These are phyloP conservation scores for Alternaria postmessia DNA, from an alignment of 2,329 filamentous ascomycete genomes.

Conservation along the genomic window DNA sequence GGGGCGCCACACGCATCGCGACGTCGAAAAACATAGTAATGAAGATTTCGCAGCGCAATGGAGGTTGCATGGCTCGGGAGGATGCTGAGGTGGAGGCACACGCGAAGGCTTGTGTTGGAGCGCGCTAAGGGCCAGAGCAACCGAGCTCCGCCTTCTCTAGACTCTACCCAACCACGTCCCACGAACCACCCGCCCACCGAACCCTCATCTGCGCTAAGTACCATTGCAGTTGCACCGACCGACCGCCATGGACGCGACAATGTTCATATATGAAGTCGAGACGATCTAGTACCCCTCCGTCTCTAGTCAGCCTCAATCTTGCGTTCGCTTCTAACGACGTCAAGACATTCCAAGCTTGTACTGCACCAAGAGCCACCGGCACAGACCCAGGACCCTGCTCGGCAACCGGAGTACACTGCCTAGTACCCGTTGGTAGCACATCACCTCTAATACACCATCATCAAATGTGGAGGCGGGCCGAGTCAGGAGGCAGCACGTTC, in stretches of 20 bases:
- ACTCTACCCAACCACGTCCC: constrained; percentile 1
- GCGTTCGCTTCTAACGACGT: constrained; percentile 11
- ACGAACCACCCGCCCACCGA: background rate
- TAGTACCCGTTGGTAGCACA: constrained; percentile 20
- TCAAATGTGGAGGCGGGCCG: constrained; percentile 25
- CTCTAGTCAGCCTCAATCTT: constrained; percentile 11
- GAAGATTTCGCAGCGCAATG: background rate
- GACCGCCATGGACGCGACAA: constrained; percentile 1
- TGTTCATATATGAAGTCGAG: constrained; percentile 18
- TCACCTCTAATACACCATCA: constrained; percentile 12
- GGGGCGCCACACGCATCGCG: background rate
- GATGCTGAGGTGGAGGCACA: background rate
- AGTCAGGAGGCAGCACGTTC: constrained; percentile 14
- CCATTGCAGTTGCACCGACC: constrained; percentile 1
- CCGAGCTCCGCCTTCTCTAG: background rate
- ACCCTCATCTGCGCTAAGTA: constrained; percentile 15
- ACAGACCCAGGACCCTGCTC: constrained; percentile 5
- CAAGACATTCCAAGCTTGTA: constrained; percentile 20
- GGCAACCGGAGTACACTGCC: constrained; percentile 21
- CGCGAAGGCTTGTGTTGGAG: background rate
- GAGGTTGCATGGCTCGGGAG: background rate
- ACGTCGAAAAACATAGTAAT: background rate
- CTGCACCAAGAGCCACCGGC: constrained; percentile 18
- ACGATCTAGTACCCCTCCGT: constrained; percentile 8
- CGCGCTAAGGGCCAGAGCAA: constrained; percentile 5